phyloP scores from a whole-genome alignment of 2,329 filamentous ascomycete genomes.

The Arthrobotrys conoides region DNA sequence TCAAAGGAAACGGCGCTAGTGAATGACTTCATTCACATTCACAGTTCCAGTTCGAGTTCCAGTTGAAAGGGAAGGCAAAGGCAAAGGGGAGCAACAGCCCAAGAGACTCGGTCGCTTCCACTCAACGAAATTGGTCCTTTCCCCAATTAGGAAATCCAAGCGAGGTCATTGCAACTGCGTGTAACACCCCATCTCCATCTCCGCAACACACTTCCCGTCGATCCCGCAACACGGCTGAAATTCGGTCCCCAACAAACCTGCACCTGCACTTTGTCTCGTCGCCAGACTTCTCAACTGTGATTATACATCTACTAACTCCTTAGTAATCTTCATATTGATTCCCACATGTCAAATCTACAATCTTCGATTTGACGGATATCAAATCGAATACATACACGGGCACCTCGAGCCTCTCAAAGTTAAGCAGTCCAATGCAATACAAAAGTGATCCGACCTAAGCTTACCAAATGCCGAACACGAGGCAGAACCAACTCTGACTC shows the following conservation, averaged over 20 bases:
- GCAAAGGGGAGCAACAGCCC: neutral
- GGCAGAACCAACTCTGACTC: neutral
- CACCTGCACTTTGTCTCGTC: no score
- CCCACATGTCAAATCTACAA: no score
- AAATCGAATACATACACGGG: no score
- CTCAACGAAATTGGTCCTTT: constrained; percentile 28
- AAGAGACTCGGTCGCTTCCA: constrained; percentile 26
- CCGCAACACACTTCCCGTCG: constrained; percentile 16
- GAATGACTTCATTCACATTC: constrained; percentile 47
- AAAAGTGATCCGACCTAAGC: neutral
- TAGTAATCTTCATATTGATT: no score
- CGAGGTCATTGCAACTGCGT: constrained; percentile 21
- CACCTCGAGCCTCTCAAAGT: no score
- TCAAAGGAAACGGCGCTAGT: constrained; percentile 9
- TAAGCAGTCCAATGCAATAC: neutral
- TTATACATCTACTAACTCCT: no score
- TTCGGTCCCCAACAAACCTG: neutral
- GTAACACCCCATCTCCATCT: constrained; percentile 23
- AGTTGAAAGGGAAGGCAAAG: neutral
- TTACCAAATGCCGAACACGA: constrained; percentile 2
- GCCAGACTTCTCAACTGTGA: no score
- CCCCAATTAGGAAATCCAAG: constrained; percentile 35
- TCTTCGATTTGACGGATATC: no score
- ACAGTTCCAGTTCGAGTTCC: no score
- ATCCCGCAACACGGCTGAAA: constrained; percentile 15